Evolutionary conservation across 2,329 filamentous ascomycete species (phyloP), one percentile per base, ranked within the genome.

Genomic region (Lojkania enalia): DNA sequence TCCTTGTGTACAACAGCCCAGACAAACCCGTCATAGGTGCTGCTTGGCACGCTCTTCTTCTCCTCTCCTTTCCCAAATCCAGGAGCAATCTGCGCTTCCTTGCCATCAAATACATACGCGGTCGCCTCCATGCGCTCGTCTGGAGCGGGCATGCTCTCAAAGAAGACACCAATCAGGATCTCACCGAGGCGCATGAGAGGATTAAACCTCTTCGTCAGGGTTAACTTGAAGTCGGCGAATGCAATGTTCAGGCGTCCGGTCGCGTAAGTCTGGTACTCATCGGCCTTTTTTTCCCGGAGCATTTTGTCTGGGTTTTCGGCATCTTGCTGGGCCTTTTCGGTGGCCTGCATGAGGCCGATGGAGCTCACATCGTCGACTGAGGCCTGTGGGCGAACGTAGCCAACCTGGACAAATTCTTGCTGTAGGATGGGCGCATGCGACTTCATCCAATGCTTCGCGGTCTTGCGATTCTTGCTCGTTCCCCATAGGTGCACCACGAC

Each of bases 1-100:
- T 90, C 86, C 82, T 99, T 99, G 80, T 97, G 90, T 51, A 97
- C 91, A 56, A 99, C 73, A 38, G 90, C 92, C 82, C 88, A 97
- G 54, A 99, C 92, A 63, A 97, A 99, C 33, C 85, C 85, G 67
- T 97, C 94, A 63, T 86, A 97, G 29, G 74, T 73, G 46, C 82
- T 85, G 69, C 78, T 83, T 63, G 74, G 55, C 61, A 72, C 67
- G 46, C 74, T 72, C 75, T 84, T 84, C 79, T 83, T 85, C 60
- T 63, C 82, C 74, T 77, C 80, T 73, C 74, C 76, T 31, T 81
- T 77, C 30, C 82, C 83, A 4, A 83, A 83, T 3, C 80, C 58
- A 4, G 79, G 88, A 1, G 95, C 85, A 20, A 90, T 83, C 49
- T 87, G 78, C 55, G 81, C 80, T 77, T 99, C 94, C 71, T 87